Evolutionary conservation across 768 basidiomycete genomes (phyloP).

Genomic region (Trametopsis cervina): DNA sequence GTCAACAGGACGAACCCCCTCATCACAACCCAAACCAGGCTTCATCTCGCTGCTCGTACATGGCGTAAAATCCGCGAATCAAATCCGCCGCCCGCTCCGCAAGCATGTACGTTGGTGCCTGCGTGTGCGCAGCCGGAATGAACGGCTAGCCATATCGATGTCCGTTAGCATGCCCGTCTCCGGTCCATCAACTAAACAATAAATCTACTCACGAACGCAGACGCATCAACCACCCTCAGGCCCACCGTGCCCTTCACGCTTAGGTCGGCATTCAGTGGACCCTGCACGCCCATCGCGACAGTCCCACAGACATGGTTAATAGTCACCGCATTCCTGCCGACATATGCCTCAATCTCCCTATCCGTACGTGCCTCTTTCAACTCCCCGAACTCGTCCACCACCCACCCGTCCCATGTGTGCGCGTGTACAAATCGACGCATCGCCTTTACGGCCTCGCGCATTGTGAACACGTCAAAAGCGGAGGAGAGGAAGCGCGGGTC

Average conservation of each 20-base stretch:
- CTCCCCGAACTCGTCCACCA: neutral
- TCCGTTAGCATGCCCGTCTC: too few species aligned
- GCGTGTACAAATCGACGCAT: neutral
- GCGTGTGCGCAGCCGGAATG: constrained; percentile 6
- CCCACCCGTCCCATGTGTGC: constrained; percentile 5
- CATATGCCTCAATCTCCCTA: constrained; percentile 1
- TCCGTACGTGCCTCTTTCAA: constrained; percentile 3
- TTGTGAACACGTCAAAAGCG: constrained; percentile 22
- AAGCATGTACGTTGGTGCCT: constrained; percentile 6
- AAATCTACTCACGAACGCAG: constrained; percentile 18
- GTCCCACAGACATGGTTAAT: constrained; percentile 12
- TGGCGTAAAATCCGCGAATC: too few species aligned
- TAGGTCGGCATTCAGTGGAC: constrained; percentile 15
- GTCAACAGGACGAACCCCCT: too few species aligned
- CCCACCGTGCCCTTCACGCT: constrained; percentile 14
- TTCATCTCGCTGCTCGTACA: too few species aligned
- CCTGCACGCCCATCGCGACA: constrained; percentile 18
- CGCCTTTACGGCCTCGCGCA: constrained; percentile 16
- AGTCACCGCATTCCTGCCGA: neutral
- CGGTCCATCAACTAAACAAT: too few species aligned
- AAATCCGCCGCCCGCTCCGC: constrained; percentile 12
- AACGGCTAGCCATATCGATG: too few species aligned
- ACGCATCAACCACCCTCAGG: constrained; percentile 18
- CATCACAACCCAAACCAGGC: too few species aligned
- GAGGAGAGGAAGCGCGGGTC: constrained; percentile 18